phyloP scores from a whole-genome alignment of 352 stramenopile species.

The Phytophthora boehmeriae region DNA sequence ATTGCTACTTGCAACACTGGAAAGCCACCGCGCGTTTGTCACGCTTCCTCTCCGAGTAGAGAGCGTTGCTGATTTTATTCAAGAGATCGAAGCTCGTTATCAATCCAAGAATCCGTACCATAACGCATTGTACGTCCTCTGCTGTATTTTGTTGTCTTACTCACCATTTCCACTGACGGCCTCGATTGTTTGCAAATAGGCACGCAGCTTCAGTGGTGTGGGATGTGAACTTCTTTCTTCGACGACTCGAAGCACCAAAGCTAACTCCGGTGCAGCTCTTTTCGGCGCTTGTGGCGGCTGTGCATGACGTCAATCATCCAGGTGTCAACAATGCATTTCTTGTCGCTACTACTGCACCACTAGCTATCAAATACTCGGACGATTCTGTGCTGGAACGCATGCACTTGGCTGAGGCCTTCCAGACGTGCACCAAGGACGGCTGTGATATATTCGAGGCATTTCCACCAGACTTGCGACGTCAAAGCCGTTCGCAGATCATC shows the following conservation, averaged over 20 bases:
- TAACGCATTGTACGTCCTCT: conserved; percentile 62
- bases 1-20: conserved; percentile 66
- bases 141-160: not conserved
- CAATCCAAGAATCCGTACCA: conserved; percentile 81
- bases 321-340: conserved; percentile 93
- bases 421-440: conserved; percentile 63
- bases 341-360: conserved; percentile 75
- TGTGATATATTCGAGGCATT: conserved; percentile 79
- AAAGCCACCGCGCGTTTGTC: conserved; percentile 67
- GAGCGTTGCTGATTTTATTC: conserved; percentile 51
- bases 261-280: conserved; percentile 58
- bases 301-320: conserved; percentile 94
- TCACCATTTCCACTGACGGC: not conserved
- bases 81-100: conserved; percentile 75
- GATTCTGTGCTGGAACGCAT: conserved; percentile 90
- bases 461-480: conserved; percentile 46
- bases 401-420: conserved; percentile 75
- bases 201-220: conserved; percentile 76
- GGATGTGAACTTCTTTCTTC: conserved; percentile 76
- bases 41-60: conserved; percentile 61
- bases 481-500: conserved; percentile 78
- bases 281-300: conserved; percentile 85
- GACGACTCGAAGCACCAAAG: conserved; percentile 41
- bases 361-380: conserved; percentile 94
- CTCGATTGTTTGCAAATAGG: conserved; percentile 28